These are phyloP conservation scores for Albatrellus ellisii DNA, from an alignment of 768 basidiomycete species.

Conservation along the genomic window DNA sequence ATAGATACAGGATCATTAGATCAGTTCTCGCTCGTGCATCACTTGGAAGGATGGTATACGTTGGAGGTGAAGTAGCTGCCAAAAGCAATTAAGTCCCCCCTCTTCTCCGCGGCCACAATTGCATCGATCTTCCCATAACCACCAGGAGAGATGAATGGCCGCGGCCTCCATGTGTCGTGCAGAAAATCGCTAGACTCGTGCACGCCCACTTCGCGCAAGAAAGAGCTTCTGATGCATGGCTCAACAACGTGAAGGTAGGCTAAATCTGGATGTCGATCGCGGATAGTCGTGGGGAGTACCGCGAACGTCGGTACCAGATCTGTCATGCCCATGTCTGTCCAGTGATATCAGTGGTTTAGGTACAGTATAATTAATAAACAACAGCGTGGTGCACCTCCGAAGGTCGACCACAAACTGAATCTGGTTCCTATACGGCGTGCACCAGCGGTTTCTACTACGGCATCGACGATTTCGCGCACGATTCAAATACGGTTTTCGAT, in stretches of 20 bases:
- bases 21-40: not conserved
- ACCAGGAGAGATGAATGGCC: constrained; percentile 15
- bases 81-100: not conserved
- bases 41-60: not conserved
- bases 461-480: constrained; percentile 24
- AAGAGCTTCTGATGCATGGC: not conserved
- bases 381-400: not conserved
- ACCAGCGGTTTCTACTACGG: constrained; percentile 24
- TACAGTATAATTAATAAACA: not conserved
- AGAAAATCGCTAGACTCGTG: constrained; percentile 16
- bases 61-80: not conserved
- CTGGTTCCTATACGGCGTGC: constrained; percentile 23
- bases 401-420: constrained; percentile 18
- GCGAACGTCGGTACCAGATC: not conserved
- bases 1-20: not conserved
- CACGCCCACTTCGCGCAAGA: not conserved
- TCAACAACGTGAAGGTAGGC: constrained; percentile 1
- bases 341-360: not conserved
- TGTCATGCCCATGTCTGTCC: not conserved
- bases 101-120: constrained; percentile 13
- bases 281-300: not conserved
- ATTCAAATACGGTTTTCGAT: constrained; percentile 33
- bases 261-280: not conserved
- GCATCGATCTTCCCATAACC: constrained; percentile 16
- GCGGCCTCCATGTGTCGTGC: constrained; percentile 15